Evolutionary conservation across 1,139 yeast species (phyloP), one percentile per base, ranked within the genome.

Genomic region (Spencermartinsiella ligniputridi): DNA sequence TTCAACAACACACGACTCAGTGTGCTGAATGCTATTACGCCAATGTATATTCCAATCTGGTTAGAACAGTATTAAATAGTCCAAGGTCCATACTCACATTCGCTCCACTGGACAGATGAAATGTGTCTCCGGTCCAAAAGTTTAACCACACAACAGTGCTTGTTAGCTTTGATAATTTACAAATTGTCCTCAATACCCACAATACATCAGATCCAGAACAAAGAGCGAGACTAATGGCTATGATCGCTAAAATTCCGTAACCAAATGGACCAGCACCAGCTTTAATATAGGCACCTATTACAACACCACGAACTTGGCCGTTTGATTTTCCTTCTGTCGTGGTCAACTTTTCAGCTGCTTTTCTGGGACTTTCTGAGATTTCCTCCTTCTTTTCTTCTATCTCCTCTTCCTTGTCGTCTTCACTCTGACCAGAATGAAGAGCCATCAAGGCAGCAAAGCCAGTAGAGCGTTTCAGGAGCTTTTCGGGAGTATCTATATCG

Each of bases 41-140:
- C 64, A 22, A 79, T 74, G 55, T 81, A 83, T 22, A 81, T 45
- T 1, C 85, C 95, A 64, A 84, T 81, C 61, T 86, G n/a, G n/a
- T n/a, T n/a, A n/a, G n/a, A n/a, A n/a, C n/a, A n/a, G n/a, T n/a
- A n/a, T n/a, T n/a, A n/a, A n/a, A n/a, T n/a, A n/a, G n/a, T n/a
- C n/a, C n/a, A n/a, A n/a, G n/a, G n/a, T n/a, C n/a, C n/a, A n/a
- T n/a, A 27, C 32, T 27, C 15, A 27, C 32, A n/a, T 27, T 27
- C 52, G 76, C 75, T 2, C 75, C 73, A 41, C 71, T 66, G 2
- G 76, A 53, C 41, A 71, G 64, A 15, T 57, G 46, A 54, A 81
- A 85, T 55, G 73, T 77, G 40, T 69, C 47, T 19, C 72, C 75
- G 2, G 82, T 71, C 96, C 96, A 87, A 62, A 76, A 87, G 1